Evolutionary conservation across 164 flowering plant species (phyloP), one percentile per base, ranked within the genome.

Genomic region (Platanus orientalis): DNA sequence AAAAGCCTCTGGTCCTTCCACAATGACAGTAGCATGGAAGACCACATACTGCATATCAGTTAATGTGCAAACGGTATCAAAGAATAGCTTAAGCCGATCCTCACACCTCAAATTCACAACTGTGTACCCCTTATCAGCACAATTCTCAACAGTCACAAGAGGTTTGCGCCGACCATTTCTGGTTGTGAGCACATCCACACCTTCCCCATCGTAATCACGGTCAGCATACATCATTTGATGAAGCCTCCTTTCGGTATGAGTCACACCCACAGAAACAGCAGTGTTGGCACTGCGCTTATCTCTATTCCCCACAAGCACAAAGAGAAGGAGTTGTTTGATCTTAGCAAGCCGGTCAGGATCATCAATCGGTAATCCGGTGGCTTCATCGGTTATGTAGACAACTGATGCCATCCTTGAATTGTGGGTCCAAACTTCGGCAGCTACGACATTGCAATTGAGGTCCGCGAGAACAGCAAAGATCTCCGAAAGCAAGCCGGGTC

Each of bases 171-270:
- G 39, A 19, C 29, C 61, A 2, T 16, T 21, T 21, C 10, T 7
- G n/a, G 28, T 24, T 9, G 13, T 17, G 48, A 14, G n/a, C 21
- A 19, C 26, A 12, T 29, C 30, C 26, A 36, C 23, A 26, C 23
- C 30, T 4, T 5, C 29, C 36, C 57, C 9, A 21, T 58, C 60
- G 34, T 65, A 57, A 32, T 58, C 54, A 65, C 97, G 90, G 73
- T 84, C 96, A 32, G 90, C 96, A 67, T 84, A 89, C 96, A 94
- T 89, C 85, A 94, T 77, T 58, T 94, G 99, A 71, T 94, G 97
- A 64, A 94, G 82, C 79, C 97, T 79, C 74, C 98, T 80, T 36
- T 84, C 84, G 2, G 81, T 86, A 53, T 91, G 92, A n/a, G 97
- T 84, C 0, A 76, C 73, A 16, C 85, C 89, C 51, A 83, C 69